A percentile compares a stretch with the other conserved stretches of the same genome.
Evolutionary conservation across 2,329 filamentous ascomycete genomes (phyloP).

Genomic region (Penicillium sp.): DNA sequence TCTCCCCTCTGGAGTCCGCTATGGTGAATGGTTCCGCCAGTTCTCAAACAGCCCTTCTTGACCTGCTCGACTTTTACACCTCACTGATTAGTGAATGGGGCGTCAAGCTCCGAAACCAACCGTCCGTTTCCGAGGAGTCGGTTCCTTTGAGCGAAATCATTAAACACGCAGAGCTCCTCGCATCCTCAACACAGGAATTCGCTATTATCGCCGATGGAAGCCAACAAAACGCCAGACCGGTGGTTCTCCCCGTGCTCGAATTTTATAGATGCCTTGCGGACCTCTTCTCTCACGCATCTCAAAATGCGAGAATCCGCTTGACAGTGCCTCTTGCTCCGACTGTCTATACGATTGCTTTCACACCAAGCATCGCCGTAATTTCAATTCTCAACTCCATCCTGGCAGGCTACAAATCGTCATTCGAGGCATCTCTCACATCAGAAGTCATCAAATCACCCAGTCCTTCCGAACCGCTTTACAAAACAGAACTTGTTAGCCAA

Average conservation of each 20-base stretch:
- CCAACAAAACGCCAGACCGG: slow-evolving; percentile 21
- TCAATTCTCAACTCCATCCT: slow-evolving; percentile 70
- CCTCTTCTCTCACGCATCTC: slow-evolving; percentile 53
- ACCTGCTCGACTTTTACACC: slow-evolving; percentile 66
- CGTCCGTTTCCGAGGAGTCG: slow-evolving; percentile 28
- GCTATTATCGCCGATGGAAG: slow-evolving; percentile 33
- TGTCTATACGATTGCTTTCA: slow-evolving; percentile 70
- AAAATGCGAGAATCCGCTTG: slow-evolving; percentile 60
- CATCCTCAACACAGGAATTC: slow-evolving; percentile 60
- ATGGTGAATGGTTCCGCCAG: slow-evolving; percentile 38
- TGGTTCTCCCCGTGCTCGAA: slow-evolving; percentile 58
- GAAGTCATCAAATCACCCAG: slow-evolving; percentile 34
- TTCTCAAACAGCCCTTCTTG: slow-evolving; percentile 61
- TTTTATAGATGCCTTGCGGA: slow-evolving; percentile 66
- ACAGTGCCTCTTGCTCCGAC: slow-evolving; percentile 65
- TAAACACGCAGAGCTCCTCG: slow-evolving; percentile 55
- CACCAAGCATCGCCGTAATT: slow-evolving; percentile 59
- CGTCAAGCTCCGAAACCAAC: slow-evolving; percentile 30
- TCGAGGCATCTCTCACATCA: slow-evolving; percentile 60
- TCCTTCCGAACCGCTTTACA: slow-evolving; percentile 46
- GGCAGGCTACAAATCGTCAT: slow-evolving; percentile 69
- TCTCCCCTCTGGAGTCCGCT: slow-evolving; percentile 42
- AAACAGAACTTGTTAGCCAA: slow-evolving; percentile 60
- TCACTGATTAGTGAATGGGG: slow-evolving; percentile 60
- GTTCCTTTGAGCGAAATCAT: slow-evolving; percentile 42